Conservation (phyloP, 306 rosid species). For the Lagenaria siceraria region DNA sequence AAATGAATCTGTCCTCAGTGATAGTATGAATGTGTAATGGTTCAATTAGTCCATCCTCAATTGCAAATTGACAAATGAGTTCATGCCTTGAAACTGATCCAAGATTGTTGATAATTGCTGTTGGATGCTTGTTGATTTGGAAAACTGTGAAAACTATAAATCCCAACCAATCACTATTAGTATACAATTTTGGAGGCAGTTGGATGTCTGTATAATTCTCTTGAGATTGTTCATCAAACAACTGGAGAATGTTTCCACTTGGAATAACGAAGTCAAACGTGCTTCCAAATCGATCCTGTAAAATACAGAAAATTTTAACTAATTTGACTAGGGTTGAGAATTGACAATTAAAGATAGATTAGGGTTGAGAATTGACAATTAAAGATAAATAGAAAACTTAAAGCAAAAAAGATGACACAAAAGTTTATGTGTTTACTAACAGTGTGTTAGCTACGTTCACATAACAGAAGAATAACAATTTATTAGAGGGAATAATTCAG, state of each 20-base stretch:
- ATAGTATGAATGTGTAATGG: background rate
- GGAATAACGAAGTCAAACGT: background rate
- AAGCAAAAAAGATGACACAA: no score
- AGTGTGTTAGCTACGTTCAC: no score
- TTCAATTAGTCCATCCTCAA: background rate
- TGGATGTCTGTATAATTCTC: background rate
- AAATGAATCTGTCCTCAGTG: background rate
- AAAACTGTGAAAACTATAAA: constrained; percentile 6
- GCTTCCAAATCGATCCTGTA: background rate
- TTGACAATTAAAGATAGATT: no score
- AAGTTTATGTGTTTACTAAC: no score
- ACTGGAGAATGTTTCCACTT: background rate
- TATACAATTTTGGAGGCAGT: background rate
- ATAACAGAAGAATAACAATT: no score
- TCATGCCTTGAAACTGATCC: background rate
- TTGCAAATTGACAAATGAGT: constrained; percentile 7
- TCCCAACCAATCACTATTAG: constrained; percentile 8
- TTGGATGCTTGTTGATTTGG: background rate
- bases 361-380: no score
- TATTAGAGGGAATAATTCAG: no score
- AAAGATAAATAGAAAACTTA: no score
- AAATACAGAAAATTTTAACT: background rate
- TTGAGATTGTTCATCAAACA: background rate
- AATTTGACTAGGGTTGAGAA: no score
- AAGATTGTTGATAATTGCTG: background rate